Evolutionary conservation across 257 asterid species (phyloP).

Genomic region (Scutellaria barbata): DNA sequence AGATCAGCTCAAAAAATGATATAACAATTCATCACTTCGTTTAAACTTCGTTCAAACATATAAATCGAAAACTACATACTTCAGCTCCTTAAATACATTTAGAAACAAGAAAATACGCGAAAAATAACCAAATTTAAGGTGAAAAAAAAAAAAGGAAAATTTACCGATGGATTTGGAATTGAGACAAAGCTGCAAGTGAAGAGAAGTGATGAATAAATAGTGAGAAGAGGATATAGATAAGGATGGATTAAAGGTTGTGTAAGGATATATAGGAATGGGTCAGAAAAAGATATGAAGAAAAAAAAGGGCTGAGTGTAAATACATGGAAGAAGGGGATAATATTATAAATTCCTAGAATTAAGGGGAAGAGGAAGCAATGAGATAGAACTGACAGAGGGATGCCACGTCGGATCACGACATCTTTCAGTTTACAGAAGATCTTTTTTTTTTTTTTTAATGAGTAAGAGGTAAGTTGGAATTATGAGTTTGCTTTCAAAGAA

Average conservation of each 20-base stretch:
- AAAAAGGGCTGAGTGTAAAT: background rate
- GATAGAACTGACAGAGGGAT: background rate
- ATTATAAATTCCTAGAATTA: background rate
- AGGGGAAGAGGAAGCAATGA: background rate
- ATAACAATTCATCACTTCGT: background rate
- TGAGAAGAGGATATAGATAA: slow-evolving; percentile 17
- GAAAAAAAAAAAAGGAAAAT: background rate
- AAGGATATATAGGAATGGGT: slow-evolving; percentile 30
- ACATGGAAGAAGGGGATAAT: background rate
- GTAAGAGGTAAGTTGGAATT: too few relatives aligned
- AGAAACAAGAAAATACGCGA: background rate
- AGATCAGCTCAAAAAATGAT: slow-evolving; percentile 3
- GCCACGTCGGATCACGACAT: slow-evolving; percentile 1
- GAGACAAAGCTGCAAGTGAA: background rate
- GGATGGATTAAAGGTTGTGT: slow-evolving; percentile 4
- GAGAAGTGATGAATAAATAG: slow-evolving; percentile 20
- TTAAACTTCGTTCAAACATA: background rate
- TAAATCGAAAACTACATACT: background rate
- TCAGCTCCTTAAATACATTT: too few relatives aligned
- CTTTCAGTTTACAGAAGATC: background rate
- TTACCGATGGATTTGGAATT: slow-evolving; percentile 13
- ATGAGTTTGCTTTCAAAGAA: too few relatives aligned
- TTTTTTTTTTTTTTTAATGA: too few relatives aligned
- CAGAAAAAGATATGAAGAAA: background rate
- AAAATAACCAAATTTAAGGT: background rate